Evolutionary conservation across 1,284 basidiomycete genomes (phyloP), one percentile per base, ranked within the genome.

Genomic region (Puccinia novopanici): DNA sequence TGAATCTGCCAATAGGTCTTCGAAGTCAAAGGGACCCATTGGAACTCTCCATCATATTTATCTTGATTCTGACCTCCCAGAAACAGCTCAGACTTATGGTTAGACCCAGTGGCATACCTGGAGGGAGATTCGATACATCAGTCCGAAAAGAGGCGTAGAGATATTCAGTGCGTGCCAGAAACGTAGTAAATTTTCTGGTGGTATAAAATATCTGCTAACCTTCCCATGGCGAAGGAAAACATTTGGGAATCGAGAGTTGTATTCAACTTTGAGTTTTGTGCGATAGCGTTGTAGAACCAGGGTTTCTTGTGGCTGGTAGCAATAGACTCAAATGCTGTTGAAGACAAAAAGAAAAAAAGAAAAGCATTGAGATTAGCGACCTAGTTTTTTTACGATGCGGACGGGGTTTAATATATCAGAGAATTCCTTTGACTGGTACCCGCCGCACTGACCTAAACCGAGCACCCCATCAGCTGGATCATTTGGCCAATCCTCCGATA

Each of bases 401-500:
- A 48, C n/a, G 37, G n/a, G 27, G 9, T 65, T 19, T 37, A 34
- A 68, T 34, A 34, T 34, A 34, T 68, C 45, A 2, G 10, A 37
- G 37, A 68, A 27, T 15, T 48, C 8, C 5, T 1, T 55, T n/a
- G 17, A 40, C 6, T 24, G 50, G 19, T 30, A 24, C 52, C 0
- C 19, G 37, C 42, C 24, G 37, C 3, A 80, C 70, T 74, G 19
- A 80, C 78, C 78, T 57, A 80, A 67, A 48, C 78, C 78, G 19
- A 80, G 48, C 15, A 80, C 78, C 5, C 78, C 78, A 74, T 80
- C 78, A 27, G 78, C 78, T 50, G 78, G 78, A 80, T 80, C 78
- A 67, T 73, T 74, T 9, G 57, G 42, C 78, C 78, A 80, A n/a
- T 80, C 78, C 57, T 73, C 78, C 27, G 78, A 80, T 15, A 80